Evolutionary conservation across 225 moss, liverwort and hornwort species (phyloP), one percentile per base, ranked within the genome.

Genomic region (Neckera pumila): DNA sequence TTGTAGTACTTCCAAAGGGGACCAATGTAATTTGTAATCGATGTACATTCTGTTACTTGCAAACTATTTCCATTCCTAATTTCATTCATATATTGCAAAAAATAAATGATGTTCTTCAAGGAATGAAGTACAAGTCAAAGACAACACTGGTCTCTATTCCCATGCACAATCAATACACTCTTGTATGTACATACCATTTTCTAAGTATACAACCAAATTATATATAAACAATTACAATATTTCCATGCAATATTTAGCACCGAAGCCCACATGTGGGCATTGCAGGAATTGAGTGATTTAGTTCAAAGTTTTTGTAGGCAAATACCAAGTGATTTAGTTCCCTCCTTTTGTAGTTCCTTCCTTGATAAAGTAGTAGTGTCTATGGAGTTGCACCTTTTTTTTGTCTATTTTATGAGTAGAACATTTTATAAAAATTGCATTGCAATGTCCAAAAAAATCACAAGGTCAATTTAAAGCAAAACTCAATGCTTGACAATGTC

Each of bases 161-260:
- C 38, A 67, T n/a, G 22, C 4, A 38, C 1, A 1, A 67, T 67
- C n/a, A n/a, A n/a, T 4, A 67, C 10, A 19, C 0, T 2, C 12
- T 67, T 21, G 67, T n/a, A 67, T 20, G 1, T 36, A 66, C n/a
- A 66, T n/a, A n/a, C 6, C 21, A 21, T 67, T 67, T 21, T 69
- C 22, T 11, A 38, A 7, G 6, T n/a, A 6, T 67, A 67, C 0
- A 1, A 69, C 38, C 38, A 38, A 69, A 69, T 38, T 13, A 21
- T 7, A 38, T 69, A 23, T 12, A 69, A 69, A 69, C 1, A 17
- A n/a, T 22, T 69, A 23, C 0, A 0, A n/a, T 7, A 38, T 22
- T 23, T 38, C 7, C 7, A 22, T 38, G 22, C 7, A 38, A 38
- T 69, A 22, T 69, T 69, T 38, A 22, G 31, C 8, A 31, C 12